Conservation (phyloP, 148 eudicot species). For the Tetragonia tetragonoides region DNA sequence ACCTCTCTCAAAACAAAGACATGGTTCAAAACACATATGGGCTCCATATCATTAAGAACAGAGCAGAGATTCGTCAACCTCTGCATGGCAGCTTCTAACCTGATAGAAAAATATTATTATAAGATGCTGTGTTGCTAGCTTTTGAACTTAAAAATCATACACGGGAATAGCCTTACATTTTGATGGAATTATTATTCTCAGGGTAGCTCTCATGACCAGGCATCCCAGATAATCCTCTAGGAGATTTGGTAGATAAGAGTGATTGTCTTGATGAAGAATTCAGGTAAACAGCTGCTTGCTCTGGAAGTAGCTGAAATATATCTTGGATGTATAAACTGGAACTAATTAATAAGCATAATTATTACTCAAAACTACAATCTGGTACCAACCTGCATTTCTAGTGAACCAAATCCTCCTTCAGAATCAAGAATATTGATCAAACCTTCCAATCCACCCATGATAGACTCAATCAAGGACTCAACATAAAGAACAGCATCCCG, state of each 20-base stretch:
- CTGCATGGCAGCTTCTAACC: constrained; percentile 99
- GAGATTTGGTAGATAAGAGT: constrained; percentile 61
- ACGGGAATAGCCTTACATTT: constrained; percentile 56
- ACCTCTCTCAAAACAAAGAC: constrained; percentile 99
- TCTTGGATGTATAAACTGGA: constrained; percentile 14
- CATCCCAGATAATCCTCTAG: constrained; percentile 67
- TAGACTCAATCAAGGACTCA: constrained; percentile 93
- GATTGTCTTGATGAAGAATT: constrained; percentile 71
- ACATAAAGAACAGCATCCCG: constrained; percentile 97
- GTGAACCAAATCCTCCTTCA: constrained; percentile 98
- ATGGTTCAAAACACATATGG: constrained; percentile 95
- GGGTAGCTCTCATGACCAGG: constrained; percentile 98
- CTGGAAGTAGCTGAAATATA: constrained; percentile 82
- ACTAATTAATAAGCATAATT: background rate
- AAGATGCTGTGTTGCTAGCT: constrained; percentile 1
- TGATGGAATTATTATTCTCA: constrained; percentile 75
- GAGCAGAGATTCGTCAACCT: constrained; percentile 99
- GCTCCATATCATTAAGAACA: constrained; percentile 97
- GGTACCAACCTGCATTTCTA: constrained; percentile 89
- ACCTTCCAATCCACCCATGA: constrained; percentile 99
- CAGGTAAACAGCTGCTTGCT: constrained; percentile 92
- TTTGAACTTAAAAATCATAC: background rate
- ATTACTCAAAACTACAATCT: constrained; percentile 16
- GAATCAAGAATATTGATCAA: constrained; percentile 93
- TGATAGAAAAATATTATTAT: constrained; percentile 34